phyloP scores from a whole-genome alignment of 805 yeast genomes.

The Komagataella mondaviorum region DNA sequence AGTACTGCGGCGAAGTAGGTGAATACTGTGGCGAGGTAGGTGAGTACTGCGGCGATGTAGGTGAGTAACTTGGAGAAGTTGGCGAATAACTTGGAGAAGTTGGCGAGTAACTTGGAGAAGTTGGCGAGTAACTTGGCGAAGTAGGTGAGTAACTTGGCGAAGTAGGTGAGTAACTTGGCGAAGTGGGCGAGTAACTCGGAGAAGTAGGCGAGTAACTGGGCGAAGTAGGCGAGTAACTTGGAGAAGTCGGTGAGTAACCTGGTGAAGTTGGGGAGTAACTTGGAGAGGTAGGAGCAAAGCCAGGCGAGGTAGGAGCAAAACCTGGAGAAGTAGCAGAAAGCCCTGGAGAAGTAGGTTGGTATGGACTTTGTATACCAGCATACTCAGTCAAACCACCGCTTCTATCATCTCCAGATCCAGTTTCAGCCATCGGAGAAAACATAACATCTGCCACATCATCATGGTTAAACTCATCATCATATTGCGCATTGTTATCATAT shows the following conservation, averaged over 20 bases:
- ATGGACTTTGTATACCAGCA: slow-evolving; percentile 42
- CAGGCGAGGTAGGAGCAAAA: slow-evolving; percentile 37
- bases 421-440: slow-evolving; percentile 86
- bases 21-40: slow-evolving; percentile 68
- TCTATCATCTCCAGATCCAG: slow-evolving; percentile 66
- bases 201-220: slow-evolving; percentile 43
- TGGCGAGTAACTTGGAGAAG: slow-evolving; percentile 39
- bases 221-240: slow-evolving; percentile 39
- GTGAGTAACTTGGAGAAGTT: slow-evolving; percentile 61
- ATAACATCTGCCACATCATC: slow-evolving; percentile 61
- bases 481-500: slow-evolving; percentile 55
- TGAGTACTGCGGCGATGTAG: slow-evolving; percentile 45
- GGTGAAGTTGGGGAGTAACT: slow-evolving; percentile 37
- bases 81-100: slow-evolving; percentile 63
- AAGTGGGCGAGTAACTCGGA: slow-evolving; percentile 37
- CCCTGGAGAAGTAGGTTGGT: slow-evolving; percentile 22
- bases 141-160: slow-evolving; percentile 37
- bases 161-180: slow-evolving; percentile 37
- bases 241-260: slow-evolving; percentile 37
- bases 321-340: slow-evolving; percentile 44
- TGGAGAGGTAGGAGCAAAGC: slow-evolving; percentile 37
- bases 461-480: slow-evolving; percentile 44
- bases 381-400: slow-evolving; percentile 83
- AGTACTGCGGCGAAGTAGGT: slow-evolving; percentile 58
- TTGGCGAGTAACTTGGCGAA: slow-evolving; percentile 34